A percentile compares a stretch with the other conserved stretches of the same genome.
phyloP scores from a whole-genome alignment of 164 flowering plant species.

The Buxus sempervirens region DNA sequence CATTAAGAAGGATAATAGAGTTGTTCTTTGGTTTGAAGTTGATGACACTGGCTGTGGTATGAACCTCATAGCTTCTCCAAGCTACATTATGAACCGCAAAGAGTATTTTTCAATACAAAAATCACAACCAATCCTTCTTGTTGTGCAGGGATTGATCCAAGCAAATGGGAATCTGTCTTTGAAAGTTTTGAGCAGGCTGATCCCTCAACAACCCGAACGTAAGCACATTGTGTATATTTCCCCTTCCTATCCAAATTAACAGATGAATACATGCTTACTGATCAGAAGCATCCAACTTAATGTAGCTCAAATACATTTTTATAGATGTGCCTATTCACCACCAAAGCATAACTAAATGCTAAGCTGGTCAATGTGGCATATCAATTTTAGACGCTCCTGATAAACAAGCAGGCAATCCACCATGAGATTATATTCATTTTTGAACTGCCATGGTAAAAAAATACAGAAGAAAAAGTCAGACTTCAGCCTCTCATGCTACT shows the following conservation, averaged over 20 bases:
- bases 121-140: not conserved
- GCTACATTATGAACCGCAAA: not conserved
- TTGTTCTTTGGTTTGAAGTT: conserved; percentile 82
- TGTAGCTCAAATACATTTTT: not conserved
- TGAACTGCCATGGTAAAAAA: not conserved
- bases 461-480: not conserved
- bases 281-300: not conserved
- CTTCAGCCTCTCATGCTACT: not conserved
- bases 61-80: conserved; percentile 13
- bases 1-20: conserved; percentile 51
- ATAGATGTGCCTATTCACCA: not conserved
- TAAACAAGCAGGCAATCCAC: not conserved
- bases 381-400: not conserved
- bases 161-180: conserved; percentile 98
- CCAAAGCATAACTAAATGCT: not conserved
- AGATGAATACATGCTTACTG: conserved; percentile 1
- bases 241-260: not conserved
- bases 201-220: conserved; percentile 92
- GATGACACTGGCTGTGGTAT: conserved; percentile 97
- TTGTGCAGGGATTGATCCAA: conserved; percentile 79
- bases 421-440: not conserved
- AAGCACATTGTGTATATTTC: conserved; percentile 23
- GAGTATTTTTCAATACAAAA: not conserved
- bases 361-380: not conserved
- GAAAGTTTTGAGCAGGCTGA: conserved; percentile 99